Evolutionary conservation across 306 rosid genomes (phyloP).

Genomic region (Glycine tomentella): DNA sequence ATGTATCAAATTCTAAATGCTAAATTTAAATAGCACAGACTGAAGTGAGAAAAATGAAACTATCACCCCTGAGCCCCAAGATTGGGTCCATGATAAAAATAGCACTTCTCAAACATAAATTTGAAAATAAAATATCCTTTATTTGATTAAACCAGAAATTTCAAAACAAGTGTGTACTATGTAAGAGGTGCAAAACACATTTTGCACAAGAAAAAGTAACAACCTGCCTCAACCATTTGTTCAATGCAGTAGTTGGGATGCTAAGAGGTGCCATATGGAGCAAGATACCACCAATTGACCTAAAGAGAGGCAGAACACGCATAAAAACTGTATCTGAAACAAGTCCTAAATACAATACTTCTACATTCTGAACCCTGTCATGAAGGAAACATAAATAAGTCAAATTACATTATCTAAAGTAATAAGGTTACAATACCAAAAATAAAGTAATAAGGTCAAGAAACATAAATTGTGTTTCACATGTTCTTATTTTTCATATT

Average conservation of each 20-base stretch:
- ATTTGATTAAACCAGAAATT: conserved; percentile 27
- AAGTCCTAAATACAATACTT: conserved; percentile 90
- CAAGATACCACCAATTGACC: conserved; percentile 85
- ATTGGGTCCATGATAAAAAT: background rate
- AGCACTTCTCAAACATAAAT: background rate
- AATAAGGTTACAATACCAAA: no score
- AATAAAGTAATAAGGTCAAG: no score
- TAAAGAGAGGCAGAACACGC: conserved; percentile 94
- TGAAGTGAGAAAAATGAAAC: conserved; percentile 15
- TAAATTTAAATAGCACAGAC: conserved; percentile 10
- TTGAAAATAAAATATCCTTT: conserved; percentile 25
- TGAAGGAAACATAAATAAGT: conserved; percentile 43
- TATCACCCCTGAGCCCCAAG: conserved; percentile 26
- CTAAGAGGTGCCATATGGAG: conserved; percentile 98
- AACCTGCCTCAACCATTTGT: conserved; percentile 97
- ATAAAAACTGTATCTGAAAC: conserved; percentile 87
- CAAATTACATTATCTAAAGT: conserved; percentile 21
- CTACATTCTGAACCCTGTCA: conserved; percentile 94
- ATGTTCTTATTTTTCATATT: conserved; percentile 9
- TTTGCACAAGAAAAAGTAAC: conserved; percentile 38
- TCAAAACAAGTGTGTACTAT: conserved; percentile 26
- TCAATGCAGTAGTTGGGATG: conserved; percentile 85
- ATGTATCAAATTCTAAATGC: conserved; percentile 23
- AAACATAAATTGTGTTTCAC: background rate
- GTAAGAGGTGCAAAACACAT: conserved; percentile 33